A percentile compares a stretch with the other conserved stretches of the same genome.
phyloP scores from a whole-genome alignment of 495 filamentous ascomycete species.

The Penicillium parvum region DNA sequence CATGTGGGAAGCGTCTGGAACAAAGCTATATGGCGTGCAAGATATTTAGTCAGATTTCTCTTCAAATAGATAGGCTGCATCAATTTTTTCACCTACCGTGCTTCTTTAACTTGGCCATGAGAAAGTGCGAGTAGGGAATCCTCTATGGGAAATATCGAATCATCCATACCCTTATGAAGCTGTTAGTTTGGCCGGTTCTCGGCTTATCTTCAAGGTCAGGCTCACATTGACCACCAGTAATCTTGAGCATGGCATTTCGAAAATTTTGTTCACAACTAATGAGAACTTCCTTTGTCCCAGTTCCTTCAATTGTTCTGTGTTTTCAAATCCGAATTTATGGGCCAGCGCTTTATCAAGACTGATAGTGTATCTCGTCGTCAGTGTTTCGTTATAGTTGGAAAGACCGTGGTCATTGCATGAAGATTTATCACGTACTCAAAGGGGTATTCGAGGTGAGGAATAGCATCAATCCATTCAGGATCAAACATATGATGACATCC shows the following conservation, averaged over 20 bases:
- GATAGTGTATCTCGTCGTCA: not conserved
- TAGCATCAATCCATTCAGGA: not conserved
- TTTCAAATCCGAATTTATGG: not conserved
- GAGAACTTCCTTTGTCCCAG: not conserved
- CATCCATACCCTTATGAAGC: not conserved
- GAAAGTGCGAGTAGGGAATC: not conserved
- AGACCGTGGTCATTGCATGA: too few species aligned
- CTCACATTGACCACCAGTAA: not conserved
- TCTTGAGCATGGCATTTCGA: not conserved
- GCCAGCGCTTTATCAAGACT: not conserved
- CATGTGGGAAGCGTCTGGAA: not conserved
- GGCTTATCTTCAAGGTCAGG: not conserved
- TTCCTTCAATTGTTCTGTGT: not conserved
- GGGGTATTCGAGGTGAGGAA: not conserved
- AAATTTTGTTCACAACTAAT: not conserved
- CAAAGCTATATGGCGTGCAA: not conserved
- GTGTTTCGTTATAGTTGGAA: not conserved
- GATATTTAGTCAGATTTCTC: not conserved
- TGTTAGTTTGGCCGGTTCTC: not conserved
- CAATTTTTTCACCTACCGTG: not conserved
- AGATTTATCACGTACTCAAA: not conserved
- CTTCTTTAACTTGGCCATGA: not conserved
- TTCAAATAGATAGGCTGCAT: not conserved
- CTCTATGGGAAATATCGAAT: not conserved
- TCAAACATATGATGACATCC: not conserved